Evolutionary conservation across 257 asterid genomes (phyloP).

Genomic region (Coffea canephora): DNA sequence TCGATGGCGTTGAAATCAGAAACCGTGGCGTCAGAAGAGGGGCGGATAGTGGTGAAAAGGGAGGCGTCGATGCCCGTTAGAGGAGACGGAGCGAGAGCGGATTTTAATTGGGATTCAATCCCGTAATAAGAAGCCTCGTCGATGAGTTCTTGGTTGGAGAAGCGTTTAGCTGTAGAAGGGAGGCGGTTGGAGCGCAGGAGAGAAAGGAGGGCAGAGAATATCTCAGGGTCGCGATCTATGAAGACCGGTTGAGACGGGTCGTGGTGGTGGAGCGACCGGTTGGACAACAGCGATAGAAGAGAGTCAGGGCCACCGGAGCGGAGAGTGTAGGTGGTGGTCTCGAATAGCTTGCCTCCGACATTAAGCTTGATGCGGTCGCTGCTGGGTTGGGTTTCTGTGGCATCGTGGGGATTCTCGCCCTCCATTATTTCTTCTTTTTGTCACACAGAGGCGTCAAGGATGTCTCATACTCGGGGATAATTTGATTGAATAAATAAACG

Average conservation of each 20-base stretch:
- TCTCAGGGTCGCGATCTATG: conserved; percentile 96
- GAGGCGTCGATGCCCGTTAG: conserved; percentile 69
- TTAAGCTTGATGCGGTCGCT: conserved; percentile 79
- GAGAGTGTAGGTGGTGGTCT: conserved; percentile 79
- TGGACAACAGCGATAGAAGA: conserved; percentile 62
- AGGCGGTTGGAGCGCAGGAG: conserved; percentile 90
- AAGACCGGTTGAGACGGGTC: conserved; percentile 43
- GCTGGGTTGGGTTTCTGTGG: conserved; percentile 19
- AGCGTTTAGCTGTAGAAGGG: conserved; percentile 50
- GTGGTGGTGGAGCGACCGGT: conserved; percentile 39
- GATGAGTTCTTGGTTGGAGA: conserved; percentile 74
- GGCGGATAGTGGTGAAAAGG: conserved; percentile 47
- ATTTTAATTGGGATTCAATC: conserved; percentile 63
- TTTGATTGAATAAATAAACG: too few relatives aligned
- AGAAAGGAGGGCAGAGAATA: conserved; percentile 77
- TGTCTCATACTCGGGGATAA: too few relatives aligned
- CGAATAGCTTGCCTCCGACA: conserved; percentile 94
- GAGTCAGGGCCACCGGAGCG: conserved; percentile 86
- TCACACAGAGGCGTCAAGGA: too few relatives aligned
- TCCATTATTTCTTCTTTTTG: too few relatives aligned
- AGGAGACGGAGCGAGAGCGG: conserved; percentile 70
- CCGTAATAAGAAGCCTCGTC: conserved; percentile 88
- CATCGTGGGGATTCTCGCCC: conserved; percentile 7
- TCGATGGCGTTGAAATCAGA: conserved; percentile 80
- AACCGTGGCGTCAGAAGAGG: conserved; percentile 63